Evolutionary conservation across 352 stramenopile genomes (phyloP), one percentile per base, ranked within the genome.

Genomic region (Phytophthora ramorum): DNA sequence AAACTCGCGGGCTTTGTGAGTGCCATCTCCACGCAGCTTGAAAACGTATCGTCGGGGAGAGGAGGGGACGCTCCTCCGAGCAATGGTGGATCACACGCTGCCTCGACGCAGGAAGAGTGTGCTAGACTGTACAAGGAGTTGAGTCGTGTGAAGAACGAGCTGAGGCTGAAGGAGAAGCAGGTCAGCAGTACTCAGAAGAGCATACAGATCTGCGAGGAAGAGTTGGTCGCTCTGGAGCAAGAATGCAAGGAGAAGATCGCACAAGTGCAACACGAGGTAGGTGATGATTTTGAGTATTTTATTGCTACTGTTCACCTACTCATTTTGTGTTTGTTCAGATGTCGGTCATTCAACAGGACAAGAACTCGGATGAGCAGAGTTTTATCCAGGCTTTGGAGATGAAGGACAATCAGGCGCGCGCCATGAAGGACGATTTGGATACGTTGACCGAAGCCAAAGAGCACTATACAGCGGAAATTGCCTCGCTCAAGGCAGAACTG

Each of bases 171-270:
- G 51, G 87, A 95, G 12, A 90, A 90, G 46, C 69, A 79, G 28
- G 55, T 94, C 7, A 66, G 54, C 34, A 82, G 69, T 17, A 75
- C 72, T 0, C 80, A 93, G 59, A 82, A 85, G 47, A 89, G 74
- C 53, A 54, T 91, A 37, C 60, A 81, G 30, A 76, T 90, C 26
- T 91, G 75, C 45, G 83, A 95, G 58, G 79, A 94, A 49, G 87
- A 95, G 64, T 75, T 94, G 13, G 79, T 91, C 22, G 87, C 82
- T 19, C 69, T 95, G 12, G 87, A 93, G 56, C 60, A 77, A 14
- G 87, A 95, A 51, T 94, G 85, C 71, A 86, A 76, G 20, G 66
- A 76, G 34, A 92, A 91, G 55, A 76, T 95, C 20, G 73, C 73
- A 7, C 78, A 92, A 46, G 73, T 85, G 12, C 85, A 93, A 17